Evolutionary conservation across 2,329 filamentous ascomycete species (phyloP).

Genomic region (Cercospora sp.): DNA sequence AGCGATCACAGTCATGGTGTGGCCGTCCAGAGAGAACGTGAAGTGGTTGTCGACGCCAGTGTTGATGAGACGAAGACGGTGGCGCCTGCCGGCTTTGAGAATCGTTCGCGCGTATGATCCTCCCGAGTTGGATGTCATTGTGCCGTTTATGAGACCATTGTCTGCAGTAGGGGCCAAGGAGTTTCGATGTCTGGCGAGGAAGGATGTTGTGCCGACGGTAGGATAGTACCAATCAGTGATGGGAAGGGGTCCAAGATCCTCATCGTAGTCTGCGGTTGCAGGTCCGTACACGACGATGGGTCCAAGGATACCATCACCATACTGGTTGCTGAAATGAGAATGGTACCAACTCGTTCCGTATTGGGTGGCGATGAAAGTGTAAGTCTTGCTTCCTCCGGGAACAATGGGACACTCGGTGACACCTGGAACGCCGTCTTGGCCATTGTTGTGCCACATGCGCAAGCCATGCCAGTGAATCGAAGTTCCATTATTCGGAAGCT

Average conservation of each 20-base stretch:
- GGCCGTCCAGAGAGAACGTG: conserved; percentile 41
- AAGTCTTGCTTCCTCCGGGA: conserved; percentile 55
- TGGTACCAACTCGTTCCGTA: conserved; percentile 49
- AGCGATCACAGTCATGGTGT: conserved; percentile 40
- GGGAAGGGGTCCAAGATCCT: conserved; percentile 61
- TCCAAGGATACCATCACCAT: conserved; percentile 60
- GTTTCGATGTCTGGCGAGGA: conserved; percentile 34
- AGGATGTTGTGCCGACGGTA: conserved; percentile 31
- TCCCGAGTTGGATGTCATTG: conserved; percentile 38
- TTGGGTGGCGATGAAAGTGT: conserved; percentile 57
- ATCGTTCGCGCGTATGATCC: conserved; percentile 37
- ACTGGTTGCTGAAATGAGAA: conserved; percentile 57
- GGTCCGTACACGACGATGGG: conserved; percentile 64
- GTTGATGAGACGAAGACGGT: conserved; percentile 50
- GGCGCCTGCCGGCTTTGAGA: conserved; percentile 42
- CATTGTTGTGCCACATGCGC: conserved; percentile 56
- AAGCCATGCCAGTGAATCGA: conserved; percentile 65
- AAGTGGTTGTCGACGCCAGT: conserved; percentile 48
- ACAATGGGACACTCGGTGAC: conserved; percentile 50
- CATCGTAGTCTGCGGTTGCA: conserved; percentile 59
- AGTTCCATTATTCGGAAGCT: conserved; percentile 57
- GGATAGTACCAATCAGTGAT: conserved; percentile 59
- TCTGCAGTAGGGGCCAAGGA: conserved; percentile 52
- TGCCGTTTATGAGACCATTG: conserved; percentile 47
- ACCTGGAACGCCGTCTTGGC: conserved; percentile 59